phyloP scores from a whole-genome alignment of 306 rosid genomes.

The Ochetophila trinervis region DNA sequence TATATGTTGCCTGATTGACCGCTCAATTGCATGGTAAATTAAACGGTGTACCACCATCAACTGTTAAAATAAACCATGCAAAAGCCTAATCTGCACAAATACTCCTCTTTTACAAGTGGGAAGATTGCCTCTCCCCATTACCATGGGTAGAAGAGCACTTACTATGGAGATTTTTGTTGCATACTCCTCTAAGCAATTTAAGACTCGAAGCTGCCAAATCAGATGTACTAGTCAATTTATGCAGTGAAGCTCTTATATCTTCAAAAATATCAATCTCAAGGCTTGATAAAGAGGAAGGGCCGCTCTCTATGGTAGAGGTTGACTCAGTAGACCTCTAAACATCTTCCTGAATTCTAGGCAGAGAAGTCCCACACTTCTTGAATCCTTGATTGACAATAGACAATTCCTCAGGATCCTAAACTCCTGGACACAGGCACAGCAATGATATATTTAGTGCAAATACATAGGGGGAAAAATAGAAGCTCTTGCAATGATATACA shows the following conservation, averaged over 20 bases:
- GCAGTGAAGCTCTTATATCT: conserved; percentile 27
- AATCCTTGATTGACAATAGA: conserved; percentile 47
- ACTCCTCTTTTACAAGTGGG: background rate
- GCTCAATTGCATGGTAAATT: background rate
- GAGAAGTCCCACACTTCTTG: conserved; percentile 32
- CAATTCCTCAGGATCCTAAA: conserved; percentile 53
- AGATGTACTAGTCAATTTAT: conserved; percentile 16
- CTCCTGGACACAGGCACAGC: conserved; percentile 41
- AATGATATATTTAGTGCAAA: too few relatives aligned
- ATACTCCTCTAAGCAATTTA: conserved; percentile 22
- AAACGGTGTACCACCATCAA: background rate
- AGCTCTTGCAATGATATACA: too few relatives aligned
- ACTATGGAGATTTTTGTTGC: conserved; percentile 22
- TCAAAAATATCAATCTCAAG: conserved; percentile 55
- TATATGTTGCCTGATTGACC: background rate
- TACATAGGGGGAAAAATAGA: too few relatives aligned
- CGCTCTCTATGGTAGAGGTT: conserved; percentile 24
- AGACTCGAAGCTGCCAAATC: conserved; percentile 14
- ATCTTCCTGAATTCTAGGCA: conserved; percentile 35
- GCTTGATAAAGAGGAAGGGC: conserved; percentile 43
- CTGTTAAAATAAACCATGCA: background rate
- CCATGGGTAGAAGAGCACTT: background rate
- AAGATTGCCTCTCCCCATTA: background rate
- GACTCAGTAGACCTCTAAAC: conserved; percentile 45
- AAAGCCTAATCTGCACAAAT: too few relatives aligned